Evolutionary conservation across 495 filamentous ascomycete genomes (phyloP).

Genomic region (Neurospora sp.): DNA sequence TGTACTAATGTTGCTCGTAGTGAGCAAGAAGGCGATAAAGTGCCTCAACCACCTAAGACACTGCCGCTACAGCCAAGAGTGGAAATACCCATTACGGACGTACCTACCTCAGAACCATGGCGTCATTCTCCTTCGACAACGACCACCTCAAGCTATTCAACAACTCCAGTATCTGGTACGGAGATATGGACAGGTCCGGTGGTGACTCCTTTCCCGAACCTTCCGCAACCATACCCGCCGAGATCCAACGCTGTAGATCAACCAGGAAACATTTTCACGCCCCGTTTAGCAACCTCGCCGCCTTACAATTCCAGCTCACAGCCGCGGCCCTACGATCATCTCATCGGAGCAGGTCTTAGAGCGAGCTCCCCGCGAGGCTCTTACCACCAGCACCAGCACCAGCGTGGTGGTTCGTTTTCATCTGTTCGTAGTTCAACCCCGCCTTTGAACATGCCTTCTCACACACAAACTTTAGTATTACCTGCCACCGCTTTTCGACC

Average conservation of each 20-base stretch:
- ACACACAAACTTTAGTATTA: conserved; percentile 31
- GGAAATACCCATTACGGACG: not conserved
- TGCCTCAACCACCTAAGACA: conserved; percentile 1
- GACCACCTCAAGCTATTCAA: not conserved
- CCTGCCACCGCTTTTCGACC: conserved; percentile 14
- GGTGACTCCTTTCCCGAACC: not conserved
- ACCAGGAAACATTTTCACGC: not conserved
- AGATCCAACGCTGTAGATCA: not conserved
- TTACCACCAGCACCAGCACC: conserved; percentile 13
- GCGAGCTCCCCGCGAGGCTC: not conserved
- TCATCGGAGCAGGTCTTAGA: not conserved
- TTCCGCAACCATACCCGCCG: not conserved
- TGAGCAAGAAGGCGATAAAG: conserved; percentile 29
- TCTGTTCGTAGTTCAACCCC: conserved; percentile 35
- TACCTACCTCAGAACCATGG: not conserved
- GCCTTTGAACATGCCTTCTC: conserved; percentile 31
- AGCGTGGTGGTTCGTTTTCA: conserved; percentile 17
- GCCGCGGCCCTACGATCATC: not conserved
- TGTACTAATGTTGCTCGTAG: conserved; percentile 14
- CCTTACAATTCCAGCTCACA: not conserved
- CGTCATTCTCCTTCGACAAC: not conserved
- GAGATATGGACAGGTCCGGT: not conserved
- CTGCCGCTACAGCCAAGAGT: not conserved
- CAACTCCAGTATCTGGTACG: not conserved
- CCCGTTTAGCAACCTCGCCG: not conserved